Evolutionary conservation across 2,329 filamentous ascomycete species (phyloP), one percentile per base, ranked within the genome.

Genomic region (Cladophialophora psammophila): DNA sequence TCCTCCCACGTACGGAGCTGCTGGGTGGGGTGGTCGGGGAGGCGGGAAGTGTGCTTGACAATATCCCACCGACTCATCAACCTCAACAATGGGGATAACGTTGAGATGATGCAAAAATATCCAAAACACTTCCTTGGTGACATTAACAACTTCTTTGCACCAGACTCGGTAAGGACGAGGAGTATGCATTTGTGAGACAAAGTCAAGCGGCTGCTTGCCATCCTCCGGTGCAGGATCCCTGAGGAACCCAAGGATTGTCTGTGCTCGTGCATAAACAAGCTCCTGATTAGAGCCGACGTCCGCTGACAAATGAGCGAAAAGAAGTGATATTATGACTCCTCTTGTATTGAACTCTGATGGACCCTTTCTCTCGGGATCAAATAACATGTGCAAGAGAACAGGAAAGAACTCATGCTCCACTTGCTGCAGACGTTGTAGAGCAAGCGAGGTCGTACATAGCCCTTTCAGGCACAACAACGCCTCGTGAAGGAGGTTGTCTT

Each of bases 71-170:
- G 73, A 62, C 18, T 69, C 65, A 36, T 78, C 75, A 5, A 77
- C 75, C 55, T 79, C 74, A 60, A 75, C 69, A 63, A 80, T 72
- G 36, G 92, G 86, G 42, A 98, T 86, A 54, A 97, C 90, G 74
- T 98, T 98, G 65, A 96, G 84, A 73, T 96, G 91, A 79, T 98
- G 94, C 62, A 98, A 85, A 81, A 98, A 99, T 76, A 98, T 98
- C 94, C 94, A 99, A 77, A 99, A 99, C 34, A 98, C 94, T 78
- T 99, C 94, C 78, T 97, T 97, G 50, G 94, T 97, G 56, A 98
- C 94, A 74, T 91, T 94, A 67, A 90, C 90, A 18, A 94, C 88
- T 80, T 99, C 95, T 78, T 94, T 95, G 80, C 90, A 93, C 94
- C 94, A 99, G 2, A 96, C 87, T 38, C 93, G 91, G 78, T 97